Evolutionary conservation across 441 rosid genomes (phyloP).

Genomic region (Croton laevigatus): DNA sequence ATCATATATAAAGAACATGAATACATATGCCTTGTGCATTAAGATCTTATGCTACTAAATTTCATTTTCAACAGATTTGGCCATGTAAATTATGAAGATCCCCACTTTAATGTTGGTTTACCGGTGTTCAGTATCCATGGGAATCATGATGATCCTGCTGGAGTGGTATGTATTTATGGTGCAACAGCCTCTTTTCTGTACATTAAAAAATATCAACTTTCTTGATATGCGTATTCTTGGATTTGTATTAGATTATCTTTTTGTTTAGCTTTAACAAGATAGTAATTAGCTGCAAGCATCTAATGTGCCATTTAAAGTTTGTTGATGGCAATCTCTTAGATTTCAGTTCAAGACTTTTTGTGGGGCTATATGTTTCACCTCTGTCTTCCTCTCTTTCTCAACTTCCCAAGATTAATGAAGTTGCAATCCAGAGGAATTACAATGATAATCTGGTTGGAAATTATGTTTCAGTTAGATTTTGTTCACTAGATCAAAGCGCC

Average conservation of each 20-base stretch:
- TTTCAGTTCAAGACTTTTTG: not conserved
- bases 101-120: conserved; percentile 95
- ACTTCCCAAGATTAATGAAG: not conserved
- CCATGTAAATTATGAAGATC: conserved; percentile 98
- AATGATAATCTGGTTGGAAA: not conserved
- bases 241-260: not conserved
- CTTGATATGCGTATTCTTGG: not conserved
- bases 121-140: conserved; percentile 99
- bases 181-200: conserved; percentile 12
- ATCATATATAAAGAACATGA: not conserved
- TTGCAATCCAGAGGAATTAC: not conserved
- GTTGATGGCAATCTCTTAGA: not conserved
- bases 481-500: not conserved
- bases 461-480: not conserved
- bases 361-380: not conserved
- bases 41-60: conserved; percentile 5
- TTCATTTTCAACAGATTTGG: conserved; percentile 64
- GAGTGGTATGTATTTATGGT: conserved; percentile 73
- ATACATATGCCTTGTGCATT: not conserved
- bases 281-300: not conserved
- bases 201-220: conserved; percentile 6
- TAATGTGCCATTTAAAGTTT: not conserved
- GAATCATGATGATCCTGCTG: conserved; percentile 99
- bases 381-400: conserved; percentile 1
- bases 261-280: not conserved